Percentiles rank a stretch among this genome's conserved stretches.
phyloP scores from a whole-genome alignment of 75 land plant species.

The Cryptomeria japonica region DNA sequence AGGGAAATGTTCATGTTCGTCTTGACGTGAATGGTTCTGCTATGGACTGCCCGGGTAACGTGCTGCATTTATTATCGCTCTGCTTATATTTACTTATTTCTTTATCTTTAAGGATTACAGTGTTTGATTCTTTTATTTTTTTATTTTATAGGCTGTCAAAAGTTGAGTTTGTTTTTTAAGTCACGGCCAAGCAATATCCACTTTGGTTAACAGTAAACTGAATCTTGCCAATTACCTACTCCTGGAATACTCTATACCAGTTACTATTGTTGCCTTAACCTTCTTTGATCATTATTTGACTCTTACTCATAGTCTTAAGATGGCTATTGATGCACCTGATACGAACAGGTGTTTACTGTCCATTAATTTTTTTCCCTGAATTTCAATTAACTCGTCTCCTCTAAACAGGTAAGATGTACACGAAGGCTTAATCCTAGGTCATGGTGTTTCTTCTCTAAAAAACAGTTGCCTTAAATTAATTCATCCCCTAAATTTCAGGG shows the following conservation, averaged over 20 bases:
- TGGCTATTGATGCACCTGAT: no score
- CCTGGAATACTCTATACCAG: background rate
- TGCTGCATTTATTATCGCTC: background rate
- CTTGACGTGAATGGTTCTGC: slow-evolving; percentile 77
- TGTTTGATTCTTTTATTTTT: background rate
- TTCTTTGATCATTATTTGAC: background rate
- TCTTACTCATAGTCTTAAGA: no score
- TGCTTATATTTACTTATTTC: background rate
- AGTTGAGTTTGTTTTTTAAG: background rate
- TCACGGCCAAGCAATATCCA: background rate
- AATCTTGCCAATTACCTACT: no score
- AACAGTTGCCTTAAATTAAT: background rate
- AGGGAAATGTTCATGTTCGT: slow-evolving; percentile 78
- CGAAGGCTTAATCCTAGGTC: no score
- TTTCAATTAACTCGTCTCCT: no score
- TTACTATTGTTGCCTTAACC: background rate
- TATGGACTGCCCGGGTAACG: slow-evolving; percentile 70
- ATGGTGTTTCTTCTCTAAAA: no score
- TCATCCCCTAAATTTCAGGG: background rate
- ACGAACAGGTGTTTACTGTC: no score
- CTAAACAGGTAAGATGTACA: no score
- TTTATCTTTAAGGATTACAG: background rate
- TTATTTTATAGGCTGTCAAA: background rate
- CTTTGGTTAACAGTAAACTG: background rate
- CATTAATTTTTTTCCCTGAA: no score